phyloP scores from a whole-genome alignment of 1,139 yeast species.

The Scheffersomyces illinoinensis region DNA sequence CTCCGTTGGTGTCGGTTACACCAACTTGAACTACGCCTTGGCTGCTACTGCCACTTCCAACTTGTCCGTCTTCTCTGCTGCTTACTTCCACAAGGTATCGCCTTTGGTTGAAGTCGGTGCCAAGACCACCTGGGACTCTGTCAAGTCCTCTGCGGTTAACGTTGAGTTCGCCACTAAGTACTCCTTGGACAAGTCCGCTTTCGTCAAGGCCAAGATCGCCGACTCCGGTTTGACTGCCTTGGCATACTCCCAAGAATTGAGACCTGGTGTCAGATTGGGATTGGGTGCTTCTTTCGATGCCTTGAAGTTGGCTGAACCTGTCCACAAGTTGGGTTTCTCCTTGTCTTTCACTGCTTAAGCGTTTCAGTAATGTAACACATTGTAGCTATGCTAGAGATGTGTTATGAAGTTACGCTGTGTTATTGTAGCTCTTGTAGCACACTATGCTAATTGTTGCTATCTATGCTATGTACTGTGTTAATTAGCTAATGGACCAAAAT shows the following conservation, averaged over 20 bases:
- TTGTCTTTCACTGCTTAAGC: constrained; percentile 83
- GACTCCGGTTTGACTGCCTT: constrained; percentile 95
- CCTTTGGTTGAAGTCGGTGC: constrained; percentile 96
- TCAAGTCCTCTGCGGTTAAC: constrained; percentile 63
- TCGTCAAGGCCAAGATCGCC: constrained; percentile 95
- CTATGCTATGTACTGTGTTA: neutral
- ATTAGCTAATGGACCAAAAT: neutral
- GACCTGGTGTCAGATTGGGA: constrained; percentile 97
- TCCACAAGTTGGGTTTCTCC: constrained; percentile 96
- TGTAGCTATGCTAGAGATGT: neutral
- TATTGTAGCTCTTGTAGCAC: neutral
- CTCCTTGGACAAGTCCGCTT: constrained; percentile 81
- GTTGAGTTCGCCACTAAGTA: constrained; percentile 97
- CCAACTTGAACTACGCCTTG: constrained; percentile 83
- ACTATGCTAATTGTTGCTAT: neutral
- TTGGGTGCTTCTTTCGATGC: constrained; percentile 98
- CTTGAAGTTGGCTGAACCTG: constrained; percentile 93
- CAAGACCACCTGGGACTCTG: constrained; percentile 93
- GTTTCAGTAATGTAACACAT: neutral
- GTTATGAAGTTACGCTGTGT: neutral
- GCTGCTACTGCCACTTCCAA: constrained; percentile 89
- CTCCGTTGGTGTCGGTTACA: constrained; percentile 93
- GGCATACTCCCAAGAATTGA: constrained; percentile 91
- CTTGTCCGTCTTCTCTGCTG: constrained; percentile 89
- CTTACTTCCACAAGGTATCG: constrained; percentile 95